phyloP scores from a whole-genome alignment of 495 filamentous ascomycete genomes.

The Penicillium silybi region DNA sequence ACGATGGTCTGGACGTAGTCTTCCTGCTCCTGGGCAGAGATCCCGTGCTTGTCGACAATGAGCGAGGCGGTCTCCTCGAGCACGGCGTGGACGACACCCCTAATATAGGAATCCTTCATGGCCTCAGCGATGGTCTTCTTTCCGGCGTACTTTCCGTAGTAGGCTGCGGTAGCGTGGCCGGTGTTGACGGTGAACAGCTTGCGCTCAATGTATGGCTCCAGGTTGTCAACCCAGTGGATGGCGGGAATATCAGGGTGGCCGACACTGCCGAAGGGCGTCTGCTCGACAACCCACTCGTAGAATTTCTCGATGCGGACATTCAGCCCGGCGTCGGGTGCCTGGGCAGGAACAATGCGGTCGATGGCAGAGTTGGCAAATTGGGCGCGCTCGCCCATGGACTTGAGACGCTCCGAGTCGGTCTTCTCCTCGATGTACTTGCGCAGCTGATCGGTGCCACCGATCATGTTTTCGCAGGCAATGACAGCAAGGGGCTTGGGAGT shows the following conservation, averaged over 20 bases:
- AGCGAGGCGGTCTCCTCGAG: slow-evolving; percentile 79
- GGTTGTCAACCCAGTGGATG: slow-evolving; percentile 86
- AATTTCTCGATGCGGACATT: slow-evolving; percentile 96
- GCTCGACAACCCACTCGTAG: slow-evolving; percentile 96
- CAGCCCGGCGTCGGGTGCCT: slow-evolving; percentile 71
- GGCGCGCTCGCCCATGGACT: slow-evolving; percentile 59
- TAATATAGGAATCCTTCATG: slow-evolving; percentile 63
- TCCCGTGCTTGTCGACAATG: slow-evolving; percentile 82
- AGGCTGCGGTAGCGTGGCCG: slow-evolving; percentile 92
- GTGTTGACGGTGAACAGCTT: slow-evolving; percentile 99
- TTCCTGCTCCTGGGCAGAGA: slow-evolving; percentile 71
- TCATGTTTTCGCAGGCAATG: slow-evolving; percentile 97
- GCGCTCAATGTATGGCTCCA: slow-evolving; percentile 94
- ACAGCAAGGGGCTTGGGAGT: slow-evolving; percentile 73
- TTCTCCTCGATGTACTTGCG: slow-evolving; percentile 76
- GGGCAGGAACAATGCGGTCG: slow-evolving; percentile 92
- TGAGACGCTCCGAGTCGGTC: slow-evolving; percentile 55
- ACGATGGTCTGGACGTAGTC: slow-evolving; percentile 91
- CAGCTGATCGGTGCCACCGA: slow-evolving; percentile 83
- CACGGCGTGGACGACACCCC: slow-evolving; percentile 66
- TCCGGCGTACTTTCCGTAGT: slow-evolving; percentile 80
- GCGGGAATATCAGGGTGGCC: slow-evolving; percentile 73
- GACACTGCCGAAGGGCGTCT: slow-evolving; percentile 66
- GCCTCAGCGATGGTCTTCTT: slow-evolving; percentile 87
- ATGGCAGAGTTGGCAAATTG: slow-evolving; percentile 95